A percentile compares a stretch with the other conserved stretches of the same genome.
phyloP scores from a whole-genome alignment of 2,329 filamentous ascomycete species.

The Cercospora canescens region DNA sequence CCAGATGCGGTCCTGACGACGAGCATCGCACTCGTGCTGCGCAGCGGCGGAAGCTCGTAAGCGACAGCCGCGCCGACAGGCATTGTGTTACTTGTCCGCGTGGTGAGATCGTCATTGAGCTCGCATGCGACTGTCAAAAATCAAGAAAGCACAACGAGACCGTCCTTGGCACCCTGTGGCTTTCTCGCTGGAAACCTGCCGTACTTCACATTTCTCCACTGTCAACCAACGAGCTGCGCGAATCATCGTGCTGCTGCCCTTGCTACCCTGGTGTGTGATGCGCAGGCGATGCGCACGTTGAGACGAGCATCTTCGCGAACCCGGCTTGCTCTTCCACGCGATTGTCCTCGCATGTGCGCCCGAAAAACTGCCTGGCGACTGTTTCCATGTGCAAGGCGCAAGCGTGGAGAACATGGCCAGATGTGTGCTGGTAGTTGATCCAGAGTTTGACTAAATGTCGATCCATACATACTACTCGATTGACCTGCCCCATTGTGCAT shows the following conservation, averaged over 20 bases:
- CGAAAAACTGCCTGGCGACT: neutral
- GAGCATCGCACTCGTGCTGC: neutral
- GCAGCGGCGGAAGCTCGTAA: neutral
- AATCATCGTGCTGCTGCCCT: conserved; percentile 1
- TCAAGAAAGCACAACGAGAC: neutral
- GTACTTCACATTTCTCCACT: conserved; percentile 4
- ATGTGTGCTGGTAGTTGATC: neutral
- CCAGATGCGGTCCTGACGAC: neutral
- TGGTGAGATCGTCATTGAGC: conserved; percentile 8
- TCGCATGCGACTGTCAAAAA: neutral
- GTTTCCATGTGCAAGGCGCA: neutral
- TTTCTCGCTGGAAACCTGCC: conserved; percentile 1
- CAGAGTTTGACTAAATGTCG: neutral
- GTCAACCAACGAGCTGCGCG: conserved; percentile 1
- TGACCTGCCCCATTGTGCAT: neutral
- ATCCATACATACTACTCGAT: neutral
- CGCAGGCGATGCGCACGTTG: conserved; percentile 1
- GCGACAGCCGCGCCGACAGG: neutral
- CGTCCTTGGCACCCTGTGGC: neutral
- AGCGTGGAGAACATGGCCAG: neutral
- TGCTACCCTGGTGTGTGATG: neutral
- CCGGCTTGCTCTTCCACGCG: neutral
- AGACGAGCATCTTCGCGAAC: conserved; percentile 4
- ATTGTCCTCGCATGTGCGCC: neutral
- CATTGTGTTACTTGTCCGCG: neutral